A percentile compares a stretch with the other conserved stretches of the same genome.
Conservation (phyloP, 2,329 filamentous ascomycete species). For the Incumbomyces lentus region DNA sequence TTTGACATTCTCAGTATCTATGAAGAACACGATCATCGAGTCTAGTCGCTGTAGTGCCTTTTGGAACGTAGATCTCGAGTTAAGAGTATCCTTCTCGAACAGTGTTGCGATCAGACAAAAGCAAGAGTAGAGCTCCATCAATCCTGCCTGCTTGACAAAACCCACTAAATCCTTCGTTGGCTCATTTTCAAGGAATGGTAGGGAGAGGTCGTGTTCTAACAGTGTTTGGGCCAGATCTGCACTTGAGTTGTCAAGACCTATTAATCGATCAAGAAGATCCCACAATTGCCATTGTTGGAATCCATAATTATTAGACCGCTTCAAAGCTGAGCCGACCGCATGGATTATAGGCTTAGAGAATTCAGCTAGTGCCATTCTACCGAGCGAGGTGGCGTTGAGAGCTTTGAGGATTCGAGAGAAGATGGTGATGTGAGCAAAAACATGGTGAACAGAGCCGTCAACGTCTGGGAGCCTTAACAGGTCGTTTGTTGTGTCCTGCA, state of each 20-base stretch:
- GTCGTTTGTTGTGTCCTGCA: slow-evolving; percentile 9
- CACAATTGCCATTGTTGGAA: slow-evolving; percentile 18
- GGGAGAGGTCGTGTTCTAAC: neutral
- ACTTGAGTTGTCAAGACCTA: neutral
- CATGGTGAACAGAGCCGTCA: slow-evolving; percentile 11
- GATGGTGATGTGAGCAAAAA: slow-evolving; percentile 14
- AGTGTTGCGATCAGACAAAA: neutral
- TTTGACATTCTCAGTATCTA: neutral
- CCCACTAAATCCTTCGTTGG: neutral
- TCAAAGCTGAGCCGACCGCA: slow-evolving; percentile 7
- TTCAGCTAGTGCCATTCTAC: neutral
- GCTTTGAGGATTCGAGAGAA: slow-evolving; percentile 10
- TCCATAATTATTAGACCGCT: slow-evolving; percentile 15
- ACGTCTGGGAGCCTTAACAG: slow-evolving; percentile 10
- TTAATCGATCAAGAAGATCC: slow-evolving; percentile 8
- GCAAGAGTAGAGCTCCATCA: neutral
- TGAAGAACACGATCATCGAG: neutral
- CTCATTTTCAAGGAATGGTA: neutral
- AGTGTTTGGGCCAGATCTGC: neutral
- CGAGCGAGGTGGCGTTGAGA: neutral
- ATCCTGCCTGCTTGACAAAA: neutral
- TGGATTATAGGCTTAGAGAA: neutral
- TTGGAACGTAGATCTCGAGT: neutral
- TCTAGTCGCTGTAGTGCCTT: neutral
- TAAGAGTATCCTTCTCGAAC: too few species aligned